phyloP scores from a whole-genome alignment of 352 stramenopile species.

The Phytophthora brassicae region DNA sequence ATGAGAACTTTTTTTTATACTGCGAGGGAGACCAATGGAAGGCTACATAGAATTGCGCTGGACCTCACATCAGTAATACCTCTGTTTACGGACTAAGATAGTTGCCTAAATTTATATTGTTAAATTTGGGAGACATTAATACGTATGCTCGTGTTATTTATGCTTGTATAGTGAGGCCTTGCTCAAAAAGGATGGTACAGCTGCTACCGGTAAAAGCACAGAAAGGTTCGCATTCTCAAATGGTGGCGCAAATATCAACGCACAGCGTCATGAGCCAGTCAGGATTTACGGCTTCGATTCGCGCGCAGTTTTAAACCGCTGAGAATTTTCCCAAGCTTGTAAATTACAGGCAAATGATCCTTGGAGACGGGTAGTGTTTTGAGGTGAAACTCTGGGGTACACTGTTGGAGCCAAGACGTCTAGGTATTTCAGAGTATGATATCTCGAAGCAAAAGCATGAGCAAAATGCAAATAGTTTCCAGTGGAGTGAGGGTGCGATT shows the following conservation, averaged over 20 bases:
- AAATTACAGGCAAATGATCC: not conserved
- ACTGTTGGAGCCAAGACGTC: not conserved
- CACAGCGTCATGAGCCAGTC: not conserved
- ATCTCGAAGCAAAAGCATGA: not conserved
- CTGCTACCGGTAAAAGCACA: too few relatives aligned
- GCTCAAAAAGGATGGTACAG: too few relatives aligned
- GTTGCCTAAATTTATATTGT: too few relatives aligned
- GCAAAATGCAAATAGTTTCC: not conserved
- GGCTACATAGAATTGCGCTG: slow-evolving; percentile 18
- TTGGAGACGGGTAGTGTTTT: not conserved
- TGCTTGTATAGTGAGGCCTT: not conserved
- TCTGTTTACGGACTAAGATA: not conserved
- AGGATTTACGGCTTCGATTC: not conserved
- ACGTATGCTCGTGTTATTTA: not conserved
- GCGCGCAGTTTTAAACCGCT: not conserved
- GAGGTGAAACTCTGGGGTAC: not conserved
- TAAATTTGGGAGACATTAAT: too few relatives aligned
- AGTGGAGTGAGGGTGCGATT: not conserved
- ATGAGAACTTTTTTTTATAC: slow-evolving; percentile 30
- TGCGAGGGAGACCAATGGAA: slow-evolving; percentile 23
- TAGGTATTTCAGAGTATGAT: not conserved
- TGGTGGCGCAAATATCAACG: not conserved
- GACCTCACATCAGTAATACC: slow-evolving; percentile 1
- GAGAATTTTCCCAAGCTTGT: not conserved
- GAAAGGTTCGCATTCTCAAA: too few relatives aligned